Conservation (phyloP, 2,329 filamentous ascomycete genomes). For the Xylaria sp. region DNA sequence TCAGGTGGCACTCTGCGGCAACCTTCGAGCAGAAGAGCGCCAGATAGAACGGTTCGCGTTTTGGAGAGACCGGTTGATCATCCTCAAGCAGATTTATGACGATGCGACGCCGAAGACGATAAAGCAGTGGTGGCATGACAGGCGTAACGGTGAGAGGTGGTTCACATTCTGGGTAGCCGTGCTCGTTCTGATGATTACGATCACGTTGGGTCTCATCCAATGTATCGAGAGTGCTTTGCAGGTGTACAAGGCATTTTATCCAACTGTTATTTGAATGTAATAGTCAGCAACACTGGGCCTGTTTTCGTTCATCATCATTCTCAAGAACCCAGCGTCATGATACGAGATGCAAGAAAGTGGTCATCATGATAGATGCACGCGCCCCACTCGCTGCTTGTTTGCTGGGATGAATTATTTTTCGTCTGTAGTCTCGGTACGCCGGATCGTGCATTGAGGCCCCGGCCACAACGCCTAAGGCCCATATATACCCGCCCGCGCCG, state of each 20-base stretch:
- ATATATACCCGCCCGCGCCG: no score
- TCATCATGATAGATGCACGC: background rate
- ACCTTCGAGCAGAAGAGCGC: constrained; percentile 48
- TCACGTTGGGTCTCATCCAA: constrained; percentile 55
- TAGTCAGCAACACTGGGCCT: background rate
- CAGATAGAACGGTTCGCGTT: constrained; percentile 50
- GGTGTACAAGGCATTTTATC: constrained; percentile 45
- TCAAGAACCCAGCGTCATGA: background rate
- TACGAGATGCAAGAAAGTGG: background rate
- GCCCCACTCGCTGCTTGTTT: background rate
- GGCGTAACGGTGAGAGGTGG: constrained; percentile 55
- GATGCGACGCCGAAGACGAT: constrained; percentile 50
- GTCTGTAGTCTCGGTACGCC: no score
- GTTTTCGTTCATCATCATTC: background rate
- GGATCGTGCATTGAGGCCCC: no score
- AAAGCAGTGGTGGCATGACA: constrained; percentile 56
- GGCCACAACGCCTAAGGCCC: no score
- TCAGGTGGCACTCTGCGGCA: constrained; percentile 43
- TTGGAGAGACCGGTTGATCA: constrained; percentile 56
- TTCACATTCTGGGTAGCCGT: constrained; percentile 59
- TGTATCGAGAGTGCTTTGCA: constrained; percentile 54
- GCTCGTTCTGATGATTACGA: constrained; percentile 49
- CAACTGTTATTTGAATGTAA: constrained; percentile 3
- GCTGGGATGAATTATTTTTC: background rate
- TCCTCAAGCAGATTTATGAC: constrained; percentile 55